These are phyloP conservation scores for Populus simonii DNA, from an alignment of 345 rosid species.

Conservation along the genomic window DNA sequence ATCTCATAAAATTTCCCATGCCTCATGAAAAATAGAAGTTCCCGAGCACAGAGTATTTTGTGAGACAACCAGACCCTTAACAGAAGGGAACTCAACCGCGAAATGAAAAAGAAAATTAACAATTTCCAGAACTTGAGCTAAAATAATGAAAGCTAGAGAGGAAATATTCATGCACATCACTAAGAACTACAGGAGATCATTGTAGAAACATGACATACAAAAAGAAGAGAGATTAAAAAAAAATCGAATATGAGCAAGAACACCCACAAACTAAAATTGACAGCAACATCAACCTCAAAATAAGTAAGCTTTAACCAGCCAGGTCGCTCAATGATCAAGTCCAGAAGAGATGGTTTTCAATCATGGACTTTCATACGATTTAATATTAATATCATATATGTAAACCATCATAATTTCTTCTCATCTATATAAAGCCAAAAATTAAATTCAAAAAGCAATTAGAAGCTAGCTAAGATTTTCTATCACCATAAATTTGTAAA, in stretches of 20 bases:
- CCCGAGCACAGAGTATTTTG: not conserved
- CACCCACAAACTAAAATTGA: too few relatives aligned
- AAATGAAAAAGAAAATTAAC: not conserved
- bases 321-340: not conserved
- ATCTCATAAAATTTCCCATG: not conserved
- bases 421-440: not conserved
- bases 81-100: not conserved
- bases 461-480: not conserved
- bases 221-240: too few relatives aligned
- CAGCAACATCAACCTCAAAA: not conserved
- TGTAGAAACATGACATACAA: too few relatives aligned
- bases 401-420: not conserved
- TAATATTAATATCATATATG: too few relatives aligned
- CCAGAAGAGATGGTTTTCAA: not conserved
- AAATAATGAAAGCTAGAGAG: not conserved
- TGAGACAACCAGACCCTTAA: not conserved
- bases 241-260: too few relatives aligned
- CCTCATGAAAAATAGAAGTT: not conserved
- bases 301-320: not conserved
- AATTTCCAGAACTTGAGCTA: not conserved
- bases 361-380: not conserved
- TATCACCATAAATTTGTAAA: not conserved
- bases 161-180: not conserved
- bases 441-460: not conserved
- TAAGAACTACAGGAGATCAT: too few relatives aligned